phyloP scores from a whole-genome alignment of 2,329 filamentous ascomycete genomes.

The Aspergillus vadensis region DNA sequence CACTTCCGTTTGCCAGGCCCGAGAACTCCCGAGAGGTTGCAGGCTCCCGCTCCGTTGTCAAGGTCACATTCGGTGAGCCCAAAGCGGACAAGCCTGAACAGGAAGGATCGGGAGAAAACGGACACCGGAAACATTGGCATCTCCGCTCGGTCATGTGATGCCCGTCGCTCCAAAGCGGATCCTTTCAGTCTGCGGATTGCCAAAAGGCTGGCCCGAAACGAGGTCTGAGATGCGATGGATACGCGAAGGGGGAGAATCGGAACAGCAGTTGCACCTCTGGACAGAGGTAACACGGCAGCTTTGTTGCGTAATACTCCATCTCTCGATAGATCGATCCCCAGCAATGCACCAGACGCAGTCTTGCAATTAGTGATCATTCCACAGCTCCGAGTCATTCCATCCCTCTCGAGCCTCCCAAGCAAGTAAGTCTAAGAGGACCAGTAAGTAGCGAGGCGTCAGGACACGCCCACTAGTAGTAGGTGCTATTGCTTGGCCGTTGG shows the following conservation, averaged over 20 bases:
- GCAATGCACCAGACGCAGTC: too few species aligned
- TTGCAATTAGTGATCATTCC: not conserved
- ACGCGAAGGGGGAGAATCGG: not conserved
- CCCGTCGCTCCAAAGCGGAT: slow-evolving; percentile 5
- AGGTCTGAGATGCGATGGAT: not conserved
- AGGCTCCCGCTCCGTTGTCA: slow-evolving; percentile 18
- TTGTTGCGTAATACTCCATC: not conserved
- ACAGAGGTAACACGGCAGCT: slow-evolving; percentile 3
- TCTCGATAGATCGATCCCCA: too few species aligned
- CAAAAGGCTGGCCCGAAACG: not conserved
- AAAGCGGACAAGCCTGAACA: slow-evolving; percentile 31
- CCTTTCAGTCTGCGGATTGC: not conserved
- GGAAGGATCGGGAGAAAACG: slow-evolving; percentile 28
- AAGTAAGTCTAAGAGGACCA: not conserved
- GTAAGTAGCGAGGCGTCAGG: not conserved
- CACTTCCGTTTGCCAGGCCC: slow-evolving; percentile 15
- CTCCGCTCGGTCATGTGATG: slow-evolving; percentile 33
- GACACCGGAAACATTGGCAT: slow-evolving; percentile 21
- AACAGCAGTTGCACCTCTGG: not conserved
- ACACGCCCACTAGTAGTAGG: not conserved
- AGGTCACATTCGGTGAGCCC: slow-evolving; percentile 32
- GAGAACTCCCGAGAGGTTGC: slow-evolving; percentile 24
- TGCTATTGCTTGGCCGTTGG: not conserved
- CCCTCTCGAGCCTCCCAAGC: not conserved
- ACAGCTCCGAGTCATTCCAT: slow-evolving; percentile 4